Base-by-base conservation (phyloP, 805 yeast genomes). In the Diddensiella transvaalensis region DNA sequence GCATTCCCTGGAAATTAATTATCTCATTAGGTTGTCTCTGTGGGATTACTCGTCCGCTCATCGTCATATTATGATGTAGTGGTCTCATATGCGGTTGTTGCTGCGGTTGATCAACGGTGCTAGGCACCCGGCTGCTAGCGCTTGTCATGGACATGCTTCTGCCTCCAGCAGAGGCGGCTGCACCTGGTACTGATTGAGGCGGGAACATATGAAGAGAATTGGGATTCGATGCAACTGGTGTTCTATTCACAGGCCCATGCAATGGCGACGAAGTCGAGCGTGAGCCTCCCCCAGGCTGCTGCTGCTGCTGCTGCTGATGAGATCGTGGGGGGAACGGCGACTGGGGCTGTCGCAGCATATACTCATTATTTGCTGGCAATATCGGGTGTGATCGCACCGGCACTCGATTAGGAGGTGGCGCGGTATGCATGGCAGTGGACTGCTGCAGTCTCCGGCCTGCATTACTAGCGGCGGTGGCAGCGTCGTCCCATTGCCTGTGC, bases 31-130 rank as follows among this genome's bases (percentile, higher is more conserved):
- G 44, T 24, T 52, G 50, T 15, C 58, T 30, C 39, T 54, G 54
- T 1, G 60, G 60, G 29, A 57, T 57, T 15, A 57, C 58, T 22
- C 60, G 44, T 11, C 60, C 60, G 37, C 58, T 53, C 50, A 54
- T 35, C 6, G 60, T 57, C 53, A 49, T 52, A 33, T 48, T 53
- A 38, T 15, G 38, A 35, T 26, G 32, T 13, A 26, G 32, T 13
- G 13, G 32, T 13, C 32, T 8, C 8, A 8, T 26, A 8, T 26
- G 13, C 32, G 32, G 32, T 8, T 13, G 13, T 13, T 13, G 11
- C 11, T 26, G 11, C 32, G 8, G 32, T 8, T 26, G 32, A 13
- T 26, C n/a, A n/a, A n/a, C n/a, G n/a, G 32, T 13, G 32, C 32
- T 13, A 8, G 32, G 32, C 32, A 13, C 11, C 32, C 8, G 13